Percentiles rank a stretch among this genome's conserved stretches.
These are phyloP conservation scores for Fusarium tuaranense DNA, from an alignment of 2,329 filamentous ascomycete species.

Conservation along the genomic window DNA sequence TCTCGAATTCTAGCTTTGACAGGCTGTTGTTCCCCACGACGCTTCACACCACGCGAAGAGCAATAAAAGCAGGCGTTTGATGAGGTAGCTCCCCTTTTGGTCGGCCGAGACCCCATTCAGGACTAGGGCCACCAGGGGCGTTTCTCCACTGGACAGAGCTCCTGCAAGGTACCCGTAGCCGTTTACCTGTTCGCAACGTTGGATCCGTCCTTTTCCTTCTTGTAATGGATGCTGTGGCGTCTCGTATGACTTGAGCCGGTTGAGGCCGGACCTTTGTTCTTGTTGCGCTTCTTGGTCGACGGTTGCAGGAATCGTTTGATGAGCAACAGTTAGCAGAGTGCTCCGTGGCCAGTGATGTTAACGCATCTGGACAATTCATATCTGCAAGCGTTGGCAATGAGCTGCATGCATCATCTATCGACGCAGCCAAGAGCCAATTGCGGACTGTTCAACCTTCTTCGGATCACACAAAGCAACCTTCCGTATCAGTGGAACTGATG, in stretches of 20 bases:
- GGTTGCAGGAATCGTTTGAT: slow-evolving; percentile 28
- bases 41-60: slow-evolving; percentile 28
- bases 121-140: slow-evolving; percentile 26
- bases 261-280: slow-evolving; percentile 24
- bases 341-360: slow-evolving; percentile 17
- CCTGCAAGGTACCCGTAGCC: slow-evolving; percentile 42
- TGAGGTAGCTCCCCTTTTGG: slow-evolving; percentile 43
- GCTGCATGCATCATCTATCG: slow-evolving; percentile 13
- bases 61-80: slow-evolving; percentile 39
- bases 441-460: neutral
- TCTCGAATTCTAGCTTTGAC: slow-evolving; percentile 31
- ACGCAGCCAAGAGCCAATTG: slow-evolving; percentile 21
- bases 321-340: neutral
- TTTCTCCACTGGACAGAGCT: slow-evolving; percentile 30
- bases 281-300: slow-evolving; percentile 18
- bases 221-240: slow-evolving; percentile 26
- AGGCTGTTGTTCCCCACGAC: slow-evolving; percentile 32
- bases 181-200: slow-evolving; percentile 28
- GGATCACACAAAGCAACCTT: slow-evolving; percentile 9
- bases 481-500: slow-evolving; percentile 8
- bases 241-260: slow-evolving; percentile 29
- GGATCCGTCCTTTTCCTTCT: slow-evolving; percentile 13
- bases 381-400: slow-evolving; percentile 11
- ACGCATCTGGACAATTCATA: slow-evolving; percentile 10
- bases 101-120: slow-evolving; percentile 14